These are phyloP conservation scores for Ramaria rubella DNA, from an alignment of 768 basidiomycete species.

Conservation along the genomic window DNA sequence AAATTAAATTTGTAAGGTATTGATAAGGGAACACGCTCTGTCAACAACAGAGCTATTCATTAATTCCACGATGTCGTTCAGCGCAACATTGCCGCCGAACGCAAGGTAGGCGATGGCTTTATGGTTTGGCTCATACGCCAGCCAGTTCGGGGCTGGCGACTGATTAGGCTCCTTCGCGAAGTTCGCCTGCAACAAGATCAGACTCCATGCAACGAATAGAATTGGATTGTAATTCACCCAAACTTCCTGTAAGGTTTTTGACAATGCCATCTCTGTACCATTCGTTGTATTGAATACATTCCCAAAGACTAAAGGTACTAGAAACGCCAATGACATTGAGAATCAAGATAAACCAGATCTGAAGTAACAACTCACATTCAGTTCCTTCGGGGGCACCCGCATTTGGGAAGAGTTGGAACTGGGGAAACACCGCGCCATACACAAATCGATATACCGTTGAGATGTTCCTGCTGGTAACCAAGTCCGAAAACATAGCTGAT, in stretches of 20 bases:
- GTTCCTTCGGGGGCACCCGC: slow-evolving; percentile 6
- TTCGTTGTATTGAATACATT: slow-evolving; percentile 3
- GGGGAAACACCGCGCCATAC: slow-evolving; percentile 4
- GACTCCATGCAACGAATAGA: neutral
- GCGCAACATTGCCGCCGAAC: neutral
- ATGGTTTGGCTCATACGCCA: neutral
- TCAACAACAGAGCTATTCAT: slow-evolving; percentile 6
- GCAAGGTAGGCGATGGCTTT: neutral
- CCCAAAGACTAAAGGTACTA: slow-evolving; percentile 9
- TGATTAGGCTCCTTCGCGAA: slow-evolving; percentile 8
- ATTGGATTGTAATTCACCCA: neutral
- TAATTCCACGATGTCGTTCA: slow-evolving; percentile 3
- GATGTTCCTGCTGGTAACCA: neutral
- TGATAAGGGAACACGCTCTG: slow-evolving; percentile 1
- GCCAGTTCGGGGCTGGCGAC: slow-evolving; percentile 9
- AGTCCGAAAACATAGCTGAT: neutral
- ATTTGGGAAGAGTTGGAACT: slow-evolving; percentile 8
- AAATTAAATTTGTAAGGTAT: neutral
- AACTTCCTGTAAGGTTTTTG: slow-evolving; percentile 4
- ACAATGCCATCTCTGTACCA: slow-evolving; percentile 5
- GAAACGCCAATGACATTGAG: neutral
- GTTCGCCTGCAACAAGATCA: neutral
- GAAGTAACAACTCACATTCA: slow-evolving; percentile 3
- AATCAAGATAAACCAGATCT: neutral
- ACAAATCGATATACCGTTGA: slow-evolving; percentile 2